Base-by-base conservation (phyloP, 2,329 filamentous ascomycete species). In the Basipetospora chlamydospora region DNA sequence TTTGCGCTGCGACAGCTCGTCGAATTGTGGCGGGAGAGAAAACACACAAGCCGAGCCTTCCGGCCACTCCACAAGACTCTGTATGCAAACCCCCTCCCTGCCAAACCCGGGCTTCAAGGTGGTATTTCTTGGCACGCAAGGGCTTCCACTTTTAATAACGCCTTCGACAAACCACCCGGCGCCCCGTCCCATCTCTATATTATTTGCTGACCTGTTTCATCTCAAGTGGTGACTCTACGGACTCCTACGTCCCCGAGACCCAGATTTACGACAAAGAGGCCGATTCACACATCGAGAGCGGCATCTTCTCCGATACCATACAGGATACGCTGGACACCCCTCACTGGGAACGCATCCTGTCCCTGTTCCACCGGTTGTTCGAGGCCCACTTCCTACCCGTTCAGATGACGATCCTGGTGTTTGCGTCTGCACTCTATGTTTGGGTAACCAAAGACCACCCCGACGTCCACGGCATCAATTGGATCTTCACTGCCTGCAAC, bases 341-440 rank as follows among this genome's bases (percentile, higher is more conserved):
- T 15, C 56, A 73, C 49, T 77, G 63, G 61, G 60, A 60, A 48
- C 70, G 65, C 43, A 61, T 75, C 31, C 52, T 73, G 43, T 66
- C 70, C 37, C 62, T 82, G 22, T 65, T 67, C 49, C 74, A 79
- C 49, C 70, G 79, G 13, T 58, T 83, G n/a, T 83, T 79, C 47
- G 78, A 83, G 52, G 78, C 78, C 0, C 78, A 83, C 51, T 82
- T 82, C 50, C 58, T 83, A 17, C 77, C 78, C 0, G 66, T 75
- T 12, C 78, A 83, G 47, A 73, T 74, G 58, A 71, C 69, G 6
- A 70, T 80, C 31, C 60, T 80, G 20, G 62, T 82, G 18, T 46
- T 80, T 29, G 64, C 73, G 2, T 78, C 75, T 0, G 67, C 70
- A 1, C 46, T 80, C 4, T 82, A 75, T 52, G 57, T 65, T 26